Evolutionary conservation across 169 alveolate genomes (phyloP).

Genomic region (Babesia divergens): DNA sequence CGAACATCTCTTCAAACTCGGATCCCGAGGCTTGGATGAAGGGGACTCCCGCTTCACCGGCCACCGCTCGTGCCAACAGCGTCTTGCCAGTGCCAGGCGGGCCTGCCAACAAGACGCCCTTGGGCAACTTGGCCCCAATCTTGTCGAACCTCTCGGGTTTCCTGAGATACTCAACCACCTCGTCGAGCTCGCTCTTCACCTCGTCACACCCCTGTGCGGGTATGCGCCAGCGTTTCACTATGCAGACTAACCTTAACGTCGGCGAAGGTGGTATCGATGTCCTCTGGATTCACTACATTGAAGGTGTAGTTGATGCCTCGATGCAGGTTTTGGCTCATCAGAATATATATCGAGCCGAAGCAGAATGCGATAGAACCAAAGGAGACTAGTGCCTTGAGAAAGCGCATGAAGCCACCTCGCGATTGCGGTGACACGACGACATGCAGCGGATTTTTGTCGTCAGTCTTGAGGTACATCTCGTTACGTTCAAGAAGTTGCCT

Average conservation of each 20-base stretch:
- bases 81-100: slow-evolving; percentile 87
- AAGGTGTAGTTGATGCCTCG: slow-evolving; percentile 59
- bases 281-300: slow-evolving; percentile 55
- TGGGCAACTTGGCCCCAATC: slow-evolving; percentile 94
- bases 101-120: slow-evolving; percentile 87
- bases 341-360: slow-evolving; percentile 44
- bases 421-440: slow-evolving; percentile 43
- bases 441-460: slow-evolving; percentile 48
- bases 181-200: slow-evolving; percentile 67
- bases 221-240: not conserved
- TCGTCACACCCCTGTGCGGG: slow-evolving; percentile 68
- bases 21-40: slow-evolving; percentile 95
- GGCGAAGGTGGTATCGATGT: slow-evolving; percentile 57
- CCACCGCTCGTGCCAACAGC: slow-evolving; percentile 94
- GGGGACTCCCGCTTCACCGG: slow-evolving; percentile 94
- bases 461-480: slow-evolving; percentile 48
- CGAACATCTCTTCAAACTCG: slow-evolving; percentile 93
- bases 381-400: slow-evolving; percentile 25
- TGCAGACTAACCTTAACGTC: slow-evolving; percentile 56
- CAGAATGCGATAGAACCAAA: slow-evolving; percentile 57
- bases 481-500: slow-evolving; percentile 12
- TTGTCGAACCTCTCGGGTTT: slow-evolving; percentile 84
- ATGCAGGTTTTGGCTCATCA: slow-evolving; percentile 70
- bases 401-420: slow-evolving; percentile 17
- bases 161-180: slow-evolving; percentile 75